Conservation (phyloP, 2,329 filamentous ascomycete genomes). For the Bipolaris oryzae region DNA sequence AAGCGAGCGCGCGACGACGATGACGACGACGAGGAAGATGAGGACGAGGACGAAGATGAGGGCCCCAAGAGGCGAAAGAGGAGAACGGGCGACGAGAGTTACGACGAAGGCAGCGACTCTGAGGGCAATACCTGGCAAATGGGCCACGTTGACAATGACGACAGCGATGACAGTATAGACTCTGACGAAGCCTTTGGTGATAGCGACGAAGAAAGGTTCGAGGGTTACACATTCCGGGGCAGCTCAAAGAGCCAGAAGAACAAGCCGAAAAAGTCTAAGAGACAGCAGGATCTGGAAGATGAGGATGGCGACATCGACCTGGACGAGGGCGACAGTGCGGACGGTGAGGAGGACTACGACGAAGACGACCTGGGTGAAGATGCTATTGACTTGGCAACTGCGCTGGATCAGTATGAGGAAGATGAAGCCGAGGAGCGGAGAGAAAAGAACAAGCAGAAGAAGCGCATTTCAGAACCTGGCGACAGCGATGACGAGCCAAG, state of each 20-base stretch:
- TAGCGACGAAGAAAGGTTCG: constrained; percentile 84
- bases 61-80: constrained; percentile 40
- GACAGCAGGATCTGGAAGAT: constrained; percentile 30
- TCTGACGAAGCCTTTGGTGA: constrained; percentile 85
- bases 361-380: constrained; percentile 69
- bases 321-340: constrained; percentile 53
- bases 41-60: constrained; percentile 34
- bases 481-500: constrained; percentile 61
- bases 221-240: constrained; percentile 73
- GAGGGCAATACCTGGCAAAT: constrained; percentile 86
- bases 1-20: constrained; percentile 58
- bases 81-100: constrained; percentile 57
- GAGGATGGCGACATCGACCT: constrained; percentile 51
- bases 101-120: constrained; percentile 78
- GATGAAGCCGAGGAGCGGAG: constrained; percentile 41
- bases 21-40: constrained; percentile 51
- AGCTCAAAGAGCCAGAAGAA: constrained; percentile 59
- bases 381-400: constrained; percentile 66
- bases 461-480: constrained; percentile 51
- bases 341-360: constrained; percentile 57
- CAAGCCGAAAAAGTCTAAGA: constrained; percentile 49
- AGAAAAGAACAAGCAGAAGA: constrained; percentile 41
- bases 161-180: constrained; percentile 72
- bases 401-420: constrained; percentile 59
- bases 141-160: constrained; percentile 68